Evolutionary conservation across 163 green algal genomes (phyloP), one percentile per base, ranked within the genome.

Genomic region (Scenedesmus sp.): DNA sequence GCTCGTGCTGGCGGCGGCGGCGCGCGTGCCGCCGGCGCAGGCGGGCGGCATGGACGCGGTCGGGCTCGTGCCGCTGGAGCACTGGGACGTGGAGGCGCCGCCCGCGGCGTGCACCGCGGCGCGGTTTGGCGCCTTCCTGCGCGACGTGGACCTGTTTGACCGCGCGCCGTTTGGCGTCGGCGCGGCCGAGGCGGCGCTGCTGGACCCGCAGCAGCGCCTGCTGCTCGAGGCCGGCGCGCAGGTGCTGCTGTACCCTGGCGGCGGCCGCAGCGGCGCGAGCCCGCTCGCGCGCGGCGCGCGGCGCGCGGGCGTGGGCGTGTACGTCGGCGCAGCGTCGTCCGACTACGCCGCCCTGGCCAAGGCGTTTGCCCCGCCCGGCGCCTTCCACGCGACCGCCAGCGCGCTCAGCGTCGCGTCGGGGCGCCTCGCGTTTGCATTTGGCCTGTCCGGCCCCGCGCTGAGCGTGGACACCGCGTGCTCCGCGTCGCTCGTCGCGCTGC

Each of bases 381-480:
- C 81, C 18, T 93, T 88, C 77, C 82, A 85, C 54, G 91, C 92
- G 15, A 93, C 90, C 2, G 81, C 88, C 42, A 91, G 91, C 44
- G 88, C 87, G 2, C 75, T 87, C 65, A 89, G 78, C 48, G 85
- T 93, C 22, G 82, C 71, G 2, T 75, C 87, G 2, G 92, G 92
- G 64, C 81, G 92, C 11, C 29, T 96, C 44, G 85, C 88, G 1
- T 95, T 87, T 75, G 84, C 82, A 3, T 94, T 93, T 79, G 90
- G 88, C 14, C 71, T 96, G 56, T 87, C 60, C 78, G 85, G 91
- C 3, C 87, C 91, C n/a, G 77, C 89, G 4, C 48, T 94, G 5
- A 82, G 83, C 0, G 83, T 96, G 0, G 91, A 96, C 83, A 96
- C 91, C 13, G 91, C 91, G 48, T 96, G 92, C 77, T 95, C 90